Base-by-base conservation (phyloP, 2,329 filamentous ascomycete genomes). In the Colletotrichum costaricense region DNA sequence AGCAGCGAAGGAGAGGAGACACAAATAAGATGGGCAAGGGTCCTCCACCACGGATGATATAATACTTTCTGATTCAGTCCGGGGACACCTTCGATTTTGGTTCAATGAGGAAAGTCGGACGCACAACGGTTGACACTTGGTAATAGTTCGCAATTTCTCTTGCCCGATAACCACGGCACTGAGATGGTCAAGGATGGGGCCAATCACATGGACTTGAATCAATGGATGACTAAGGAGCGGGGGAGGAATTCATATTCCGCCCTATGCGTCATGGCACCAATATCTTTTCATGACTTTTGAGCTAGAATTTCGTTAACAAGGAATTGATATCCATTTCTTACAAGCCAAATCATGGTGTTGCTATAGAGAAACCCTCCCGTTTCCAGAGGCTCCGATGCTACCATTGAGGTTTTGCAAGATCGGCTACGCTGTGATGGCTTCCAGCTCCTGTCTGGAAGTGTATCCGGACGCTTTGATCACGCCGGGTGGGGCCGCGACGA, bases 201-300 rank as follows among this genome's bases (percentile, higher is more conserved):
- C 67, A 70, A 70, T 70, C 60, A 65, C 67, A 65, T 35, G 42
- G 70, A 22, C 30, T 12, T 9, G 19, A 42, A 28, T 4, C n/a
- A 12, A 28, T 14, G 5, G 69, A 12, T 72, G 35, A 68, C 54
- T 69, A 73, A 58, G 9, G 26, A 33, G 42, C 30, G 55, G 68
- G 46, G 59, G 46, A 64, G 70, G 70, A 73, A 73, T 65, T 56
- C 30, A 60, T 65, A 73, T 73, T 70, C 70, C 70, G 70, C 55
- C 67, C 60, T 57, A 19, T 62, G 38, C 70, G 46, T 65, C 60
- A 69, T 60, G 60, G 66, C 35, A n/a, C 26, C n/a, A 56, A 69
- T 64, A 38, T 62, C 35, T 65, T 28, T 49, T 11, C 42, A n/a
- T 19, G 42, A n/a, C 19, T 49, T 9, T 49, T 22, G 42, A 49